Evolutionary conservation across 2,329 filamentous ascomycete genomes (phyloP).

Genomic region (Trichothecium roseum): DNA sequence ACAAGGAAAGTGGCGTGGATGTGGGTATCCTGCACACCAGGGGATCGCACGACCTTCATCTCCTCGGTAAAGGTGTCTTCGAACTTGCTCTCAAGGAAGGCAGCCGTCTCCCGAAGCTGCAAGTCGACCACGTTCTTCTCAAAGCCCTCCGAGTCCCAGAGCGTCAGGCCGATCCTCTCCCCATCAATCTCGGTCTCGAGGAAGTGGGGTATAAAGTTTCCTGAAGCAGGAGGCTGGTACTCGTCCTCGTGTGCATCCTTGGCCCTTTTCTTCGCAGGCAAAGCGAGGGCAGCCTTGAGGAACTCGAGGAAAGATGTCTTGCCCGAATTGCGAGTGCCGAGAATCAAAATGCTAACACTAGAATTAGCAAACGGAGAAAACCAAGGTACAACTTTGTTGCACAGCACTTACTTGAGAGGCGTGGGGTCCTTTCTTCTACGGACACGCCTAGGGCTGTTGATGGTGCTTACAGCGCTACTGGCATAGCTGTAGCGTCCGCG

Average conservation of each 20-base stretch:
- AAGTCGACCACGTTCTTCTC: conserved; percentile 94
- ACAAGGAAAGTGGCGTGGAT: conserved; percentile 93
- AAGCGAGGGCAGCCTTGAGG: conserved; percentile 72
- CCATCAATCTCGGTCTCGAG: conserved; percentile 90
- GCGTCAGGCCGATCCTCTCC: conserved; percentile 81
- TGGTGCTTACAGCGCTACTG: conserved; percentile 78
- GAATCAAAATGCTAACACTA: conserved; percentile 64
- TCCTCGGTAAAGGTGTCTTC: conserved; percentile 96
- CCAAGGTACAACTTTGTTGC: neutral
- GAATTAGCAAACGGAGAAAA: neutral
- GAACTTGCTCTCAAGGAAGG: conserved; percentile 95
- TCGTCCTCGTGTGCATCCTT: conserved; percentile 49
- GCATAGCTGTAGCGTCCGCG: conserved; percentile 95
- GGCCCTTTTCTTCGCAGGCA: conserved; percentile 68
- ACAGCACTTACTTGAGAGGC: conserved; percentile 74
- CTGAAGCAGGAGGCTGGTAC: conserved; percentile 40
- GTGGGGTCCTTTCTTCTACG: conserved; percentile 94
- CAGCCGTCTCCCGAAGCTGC: conserved; percentile 81
- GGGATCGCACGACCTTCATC: conserved; percentile 91
- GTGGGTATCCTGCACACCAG: conserved; percentile 88
- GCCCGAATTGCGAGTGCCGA: conserved; percentile 78
- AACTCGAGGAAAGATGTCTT: conserved; percentile 98
- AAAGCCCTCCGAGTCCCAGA: conserved; percentile 94
- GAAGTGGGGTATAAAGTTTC: conserved; percentile 79
- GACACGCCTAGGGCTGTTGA: conserved; percentile 87